Base-by-base conservation (phyloP, 2,329 filamentous ascomycete genomes). In the Pezicula rhizophila region DNA sequence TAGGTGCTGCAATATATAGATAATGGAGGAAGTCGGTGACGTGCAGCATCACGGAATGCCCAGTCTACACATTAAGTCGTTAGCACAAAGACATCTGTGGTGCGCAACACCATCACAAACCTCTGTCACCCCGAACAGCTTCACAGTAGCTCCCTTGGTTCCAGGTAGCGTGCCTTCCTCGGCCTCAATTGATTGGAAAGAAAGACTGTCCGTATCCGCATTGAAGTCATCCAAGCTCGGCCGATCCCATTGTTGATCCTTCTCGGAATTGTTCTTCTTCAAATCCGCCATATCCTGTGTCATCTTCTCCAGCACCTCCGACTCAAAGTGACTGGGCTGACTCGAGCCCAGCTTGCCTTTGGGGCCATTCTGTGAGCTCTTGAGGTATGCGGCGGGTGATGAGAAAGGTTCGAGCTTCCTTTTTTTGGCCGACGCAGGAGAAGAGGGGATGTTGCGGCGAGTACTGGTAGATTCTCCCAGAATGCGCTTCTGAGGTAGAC, bases 11-110 rank as follows among this genome's bases (percentile, higher is more conserved):
- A 41, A 97, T 82, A 62, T 96, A 99, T 48, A 99, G 81, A 65
- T 99, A 99, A 66, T 99, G 93, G 58, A 89, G 85, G 69, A 99
- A 99, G 63, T 90, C 89, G 14, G 88, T 96, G 54, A 99, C 91
- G 66, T 99, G 93, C 11, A 99, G 75, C 67, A 99, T 80, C 35
- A 96, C 89, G 3, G 93, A 99, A 68, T 99, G 86, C 47, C 93
- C 93, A 52, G 74, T 66, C 60, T 80, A 69, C 2, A 48, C 28
- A 46, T 40, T 20, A 39, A 46, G 45, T 38, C 11, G 42, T 61
- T 47, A 61, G 55, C 42, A 42, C 18, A 20, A 14, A 48, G n/a
- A 28, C 8, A 39, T 34, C 37, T 20, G 15, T 44, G 17, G 35
- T 17, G 28, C 8, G 4, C 20, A 17, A 10, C 18, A 8, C 28